Percentiles rank a stretch among this genome's conserved stretches.
Evolutionary conservation across 495 filamentous ascomycete genomes (phyloP).

Genomic region (Penicillium macrosclerotiorum): DNA sequence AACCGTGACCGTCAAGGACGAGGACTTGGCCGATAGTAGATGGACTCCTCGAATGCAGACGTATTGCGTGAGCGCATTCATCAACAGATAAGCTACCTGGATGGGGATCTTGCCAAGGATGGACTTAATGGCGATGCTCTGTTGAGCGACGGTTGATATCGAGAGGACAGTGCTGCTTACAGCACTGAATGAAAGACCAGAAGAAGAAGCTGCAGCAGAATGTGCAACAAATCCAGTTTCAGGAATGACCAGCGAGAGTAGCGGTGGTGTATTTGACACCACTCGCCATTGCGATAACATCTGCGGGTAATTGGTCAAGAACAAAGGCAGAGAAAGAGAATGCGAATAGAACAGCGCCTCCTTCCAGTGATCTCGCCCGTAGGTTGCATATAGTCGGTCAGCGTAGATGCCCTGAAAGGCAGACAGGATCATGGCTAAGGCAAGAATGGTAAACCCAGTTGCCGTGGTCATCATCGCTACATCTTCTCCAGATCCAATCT

Average conservation of each 20-base stretch:
- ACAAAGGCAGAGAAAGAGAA: slow-evolving; percentile 69
- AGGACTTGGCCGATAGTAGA: slow-evolving; percentile 76
- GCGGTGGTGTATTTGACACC: slow-evolving; percentile 46
- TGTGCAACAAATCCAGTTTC: no score
- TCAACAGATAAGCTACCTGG: slow-evolving; percentile 65
- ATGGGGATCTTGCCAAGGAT: slow-evolving; percentile 56
- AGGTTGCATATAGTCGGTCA: slow-evolving; percentile 78
- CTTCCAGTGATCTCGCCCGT: slow-evolving; percentile 83
- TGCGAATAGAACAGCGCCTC: slow-evolving; percentile 97
- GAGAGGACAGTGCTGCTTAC: slow-evolving; percentile 4
- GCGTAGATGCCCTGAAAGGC: slow-evolving; percentile 95
- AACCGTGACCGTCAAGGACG: slow-evolving; percentile 92
- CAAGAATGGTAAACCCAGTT: slow-evolving; percentile 79
- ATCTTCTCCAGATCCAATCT: slow-evolving; percentile 11
- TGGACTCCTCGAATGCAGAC: slow-evolving; percentile 94
- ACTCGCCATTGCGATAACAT: slow-evolving; percentile 48
- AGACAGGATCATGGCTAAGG: slow-evolving; percentile 84
- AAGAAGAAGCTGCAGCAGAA: no score
- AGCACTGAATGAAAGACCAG: slow-evolving; percentile 5
- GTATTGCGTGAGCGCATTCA: slow-evolving; percentile 91
- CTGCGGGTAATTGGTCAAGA: slow-evolving; percentile 46
- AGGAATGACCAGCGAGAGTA: no score
- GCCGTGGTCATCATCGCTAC: slow-evolving; percentile 46
- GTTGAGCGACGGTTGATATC: slow-evolving; percentile 9
- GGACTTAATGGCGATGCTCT: slow-evolving; percentile 9